Evolutionary conservation across 2,329 filamentous ascomycete genomes (phyloP).

Genomic region (Mariannaea elegans): DNA sequence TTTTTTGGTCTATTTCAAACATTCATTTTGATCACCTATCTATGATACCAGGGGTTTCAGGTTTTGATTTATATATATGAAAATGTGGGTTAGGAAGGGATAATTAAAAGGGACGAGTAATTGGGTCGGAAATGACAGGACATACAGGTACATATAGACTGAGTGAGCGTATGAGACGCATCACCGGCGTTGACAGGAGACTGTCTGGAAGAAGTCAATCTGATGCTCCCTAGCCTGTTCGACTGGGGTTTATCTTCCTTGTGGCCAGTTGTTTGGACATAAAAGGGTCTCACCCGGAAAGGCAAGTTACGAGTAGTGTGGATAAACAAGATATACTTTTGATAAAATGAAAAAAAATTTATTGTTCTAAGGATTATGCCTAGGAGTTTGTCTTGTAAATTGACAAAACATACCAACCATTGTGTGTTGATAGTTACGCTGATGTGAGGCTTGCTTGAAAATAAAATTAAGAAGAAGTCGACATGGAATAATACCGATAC

Average conservation of each 20-base stretch:
- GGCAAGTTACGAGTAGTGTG: background rate
- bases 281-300: slow-evolving; percentile 6
- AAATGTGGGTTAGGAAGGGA: slow-evolving; percentile 22
- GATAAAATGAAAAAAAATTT: background rate
- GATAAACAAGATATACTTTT: background rate
- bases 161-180: slow-evolving; percentile 18
- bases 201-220: slow-evolving; percentile 22
- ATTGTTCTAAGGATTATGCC: background rate
- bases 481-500: slow-evolving; percentile 23
- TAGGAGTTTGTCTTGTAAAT: background rate
- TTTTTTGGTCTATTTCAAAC: slow-evolving; percentile 23
- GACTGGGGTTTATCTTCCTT: background rate
- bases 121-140: slow-evolving; percentile 16
- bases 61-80: slow-evolving; percentile 22
- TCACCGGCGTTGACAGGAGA: slow-evolving; percentile 21
- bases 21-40: slow-evolving; percentile 26
- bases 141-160: slow-evolving; percentile 30
- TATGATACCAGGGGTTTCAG: slow-evolving; percentile 40
- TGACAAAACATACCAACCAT: too few species aligned
- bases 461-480: slow-evolving; percentile 16
- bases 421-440: slow-evolving; percentile 28
- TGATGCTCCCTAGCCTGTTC: slow-evolving; percentile 5
- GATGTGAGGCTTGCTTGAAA: slow-evolving; percentile 14
- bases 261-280: slow-evolving; percentile 8
- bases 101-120: slow-evolving; percentile 26